Base-by-base conservation (phyloP, 2,329 filamentous ascomycete species). In the Teratosphaeria destructans region DNA sequence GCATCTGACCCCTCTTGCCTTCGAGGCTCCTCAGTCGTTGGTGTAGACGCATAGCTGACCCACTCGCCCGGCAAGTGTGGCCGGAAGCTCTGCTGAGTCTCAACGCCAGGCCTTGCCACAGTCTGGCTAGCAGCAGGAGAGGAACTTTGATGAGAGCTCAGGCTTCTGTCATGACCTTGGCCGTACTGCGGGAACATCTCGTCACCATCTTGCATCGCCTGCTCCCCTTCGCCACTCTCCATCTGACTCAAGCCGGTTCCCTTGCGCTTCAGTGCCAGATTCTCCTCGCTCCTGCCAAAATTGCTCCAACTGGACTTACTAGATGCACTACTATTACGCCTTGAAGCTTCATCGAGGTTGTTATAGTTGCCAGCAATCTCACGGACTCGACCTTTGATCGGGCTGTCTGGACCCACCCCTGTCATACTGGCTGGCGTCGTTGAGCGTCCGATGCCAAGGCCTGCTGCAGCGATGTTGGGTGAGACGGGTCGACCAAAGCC, bases 31-130 rank as follows among this genome's bases (percentile, higher is more conserved):
- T 75, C 72, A n/a, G 70, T 68, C 6, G 71, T 73, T 37, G 72
- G 69, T 34, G 73, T 76, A 6, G 76, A 75, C 2, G 74, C 73
- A 61, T 74, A 79, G 35, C 80, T 82, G 57, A 81, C 75, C 80
- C 80, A 82, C 57, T 77, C 78, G 26, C 80, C 80, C 47, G 80
- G 80, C 35, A 82, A 67, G 57, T 78, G 73, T 14, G 80, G 80
- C 58, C 77, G 73, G 64, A 82, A 82, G 61, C 77, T 79, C 52
- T 67, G 67, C 34, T 43, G 64, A 62, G 58, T 67, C 62, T 59
- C 64, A 61, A 64, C 16, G 14, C 59, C 60, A 10, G 65, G 63
- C 53, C 66, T 59, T 6, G 55, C 12, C 47, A 26, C 55, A n/a
- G 5, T 34, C 12, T n/a, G 52, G 16, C 37, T 43, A 14, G 37